A percentile compares a stretch with the other conserved stretches of the same genome.
Evolutionary conservation across 169 alveolate genomes (phyloP).

Genomic region (Toxoplasma gondii): DNA sequence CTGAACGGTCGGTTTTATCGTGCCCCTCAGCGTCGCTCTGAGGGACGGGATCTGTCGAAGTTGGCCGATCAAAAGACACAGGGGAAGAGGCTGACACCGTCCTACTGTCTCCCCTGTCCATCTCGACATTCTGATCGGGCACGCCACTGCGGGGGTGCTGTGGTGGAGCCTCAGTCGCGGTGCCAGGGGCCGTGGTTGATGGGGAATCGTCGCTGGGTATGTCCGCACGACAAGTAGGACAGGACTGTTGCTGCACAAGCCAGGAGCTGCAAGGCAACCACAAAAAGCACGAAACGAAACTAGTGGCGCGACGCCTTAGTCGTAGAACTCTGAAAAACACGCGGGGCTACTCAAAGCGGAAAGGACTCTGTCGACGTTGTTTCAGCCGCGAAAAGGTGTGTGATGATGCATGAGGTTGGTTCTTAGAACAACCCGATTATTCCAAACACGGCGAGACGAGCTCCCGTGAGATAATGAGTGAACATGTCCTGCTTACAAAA

Average conservation of each 20-base stretch:
- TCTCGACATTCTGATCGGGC: background rate
- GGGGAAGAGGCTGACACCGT: background rate
- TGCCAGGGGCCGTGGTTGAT: background rate
- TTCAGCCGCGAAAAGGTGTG: no score
- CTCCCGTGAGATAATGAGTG: no score
- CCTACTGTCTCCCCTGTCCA: no score
- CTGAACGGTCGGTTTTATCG: background rate
- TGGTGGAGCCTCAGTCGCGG: background rate
- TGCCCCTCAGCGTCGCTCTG: background rate
- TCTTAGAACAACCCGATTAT: no score
- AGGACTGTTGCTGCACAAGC: constrained; percentile 65
- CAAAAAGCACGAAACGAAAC: no score
- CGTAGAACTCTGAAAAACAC: no score
- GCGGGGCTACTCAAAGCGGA: no score
- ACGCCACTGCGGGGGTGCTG: background rate
- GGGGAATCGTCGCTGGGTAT: constrained; percentile 13
- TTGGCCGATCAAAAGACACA: background rate
- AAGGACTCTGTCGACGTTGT: no score
- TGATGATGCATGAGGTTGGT: background rate
- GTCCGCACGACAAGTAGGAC: constrained; percentile 67
- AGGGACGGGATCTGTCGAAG: background rate
- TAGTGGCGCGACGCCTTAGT: background rate
- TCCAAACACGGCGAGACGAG: no score
- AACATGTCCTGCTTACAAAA: no score
- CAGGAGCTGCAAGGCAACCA: constrained; percentile 10